phyloP scores from a whole-genome alignment of 192 early-diverging fungal genomes.

The Oehlia diaphana region DNA sequence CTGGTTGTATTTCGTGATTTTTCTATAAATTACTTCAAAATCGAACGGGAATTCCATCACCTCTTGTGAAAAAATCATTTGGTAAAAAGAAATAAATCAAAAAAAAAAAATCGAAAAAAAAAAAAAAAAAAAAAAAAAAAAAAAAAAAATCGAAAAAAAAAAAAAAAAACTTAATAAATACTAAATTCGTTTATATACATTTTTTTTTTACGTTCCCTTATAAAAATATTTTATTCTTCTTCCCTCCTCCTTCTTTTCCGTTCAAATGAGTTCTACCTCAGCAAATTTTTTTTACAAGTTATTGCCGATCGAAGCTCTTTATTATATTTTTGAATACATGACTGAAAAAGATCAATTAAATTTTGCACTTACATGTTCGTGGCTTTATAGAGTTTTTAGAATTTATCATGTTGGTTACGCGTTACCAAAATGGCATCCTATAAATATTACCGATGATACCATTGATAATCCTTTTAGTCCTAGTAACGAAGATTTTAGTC shows the following conservation, averaged over 20 bases:
- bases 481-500: neutral
- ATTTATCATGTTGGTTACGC: conserved; percentile 15
- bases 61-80: too few relatives aligned
- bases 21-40: too few relatives aligned
- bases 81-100: too few relatives aligned
- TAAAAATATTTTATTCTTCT: neutral
- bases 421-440: conserved; percentile 2
- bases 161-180: too few relatives aligned
- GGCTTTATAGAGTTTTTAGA: conserved; percentile 11
- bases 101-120: too few relatives aligned
- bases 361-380: neutral
- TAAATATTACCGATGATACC: neutral
- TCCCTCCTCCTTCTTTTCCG: neutral
- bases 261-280: neutral
- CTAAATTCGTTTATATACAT: too few relatives aligned
- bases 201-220: neutral
- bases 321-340: conserved; percentile 14
- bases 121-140: too few relatives aligned
- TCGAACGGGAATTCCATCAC: too few relatives aligned
- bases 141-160: too few relatives aligned
- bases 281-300: neutral
- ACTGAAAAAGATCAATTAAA: conserved; percentile 9
- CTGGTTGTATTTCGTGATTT: too few relatives aligned
- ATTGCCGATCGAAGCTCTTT: conserved; percentile 5
- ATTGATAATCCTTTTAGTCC: too few relatives aligned